Evolutionary conservation across 768 basidiomycete genomes (phyloP), one percentile per base, ranked within the genome.

Genomic region (Lactarius psammicola): DNA sequence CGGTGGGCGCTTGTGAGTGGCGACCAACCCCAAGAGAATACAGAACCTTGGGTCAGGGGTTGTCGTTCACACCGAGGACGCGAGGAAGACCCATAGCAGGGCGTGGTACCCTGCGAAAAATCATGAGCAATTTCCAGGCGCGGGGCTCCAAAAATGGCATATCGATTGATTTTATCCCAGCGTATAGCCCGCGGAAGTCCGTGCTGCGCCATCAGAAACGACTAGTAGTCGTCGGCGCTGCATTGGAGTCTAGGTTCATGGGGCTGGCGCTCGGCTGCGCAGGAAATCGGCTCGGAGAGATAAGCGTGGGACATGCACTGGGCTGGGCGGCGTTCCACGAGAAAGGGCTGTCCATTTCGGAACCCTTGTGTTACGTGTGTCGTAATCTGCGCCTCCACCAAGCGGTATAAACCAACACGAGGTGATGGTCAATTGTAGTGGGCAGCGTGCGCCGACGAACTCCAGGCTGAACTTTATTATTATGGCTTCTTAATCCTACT

Each of bases 151-250:
- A 4, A 58, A 58, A 44, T 3, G 49, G 61, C 20, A 58, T 62
- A 66, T 63, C 61, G 56, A 62, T 66, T 23, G 56, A 36, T 58
- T 62, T 36, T 31, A 49, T 56, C 31, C 8, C 65, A 66, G 65
- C 65, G 61, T 54, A 11, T 10, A n/a, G 56, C 62, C 65, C 65
- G 65, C 61, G 65, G 56, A 40, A 20, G 38, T 31, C 23, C 34
- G 9, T 44, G 49, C 56, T 54, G 61, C 56, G 56, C 49, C n/a
- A 59, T 66, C 65, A 57, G 56, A 66, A 59, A 46, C 9, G 18
- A 33, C 28, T n/a, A n/a, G 31, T 20, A 31, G 46, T 6, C 23
- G 46, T 6, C 23, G 40, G 33, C 38, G 56, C 15, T 30, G 42
- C 30, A 34, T 30, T 30, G n/a, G 7, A 54, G 49, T 44, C 65